A percentile compares a stretch with the other conserved stretches of the same genome.
These are phyloP conservation scores for Suillus clintonianus DNA, from an alignment of 768 basidiomycete species.

Conservation along the genomic window DNA sequence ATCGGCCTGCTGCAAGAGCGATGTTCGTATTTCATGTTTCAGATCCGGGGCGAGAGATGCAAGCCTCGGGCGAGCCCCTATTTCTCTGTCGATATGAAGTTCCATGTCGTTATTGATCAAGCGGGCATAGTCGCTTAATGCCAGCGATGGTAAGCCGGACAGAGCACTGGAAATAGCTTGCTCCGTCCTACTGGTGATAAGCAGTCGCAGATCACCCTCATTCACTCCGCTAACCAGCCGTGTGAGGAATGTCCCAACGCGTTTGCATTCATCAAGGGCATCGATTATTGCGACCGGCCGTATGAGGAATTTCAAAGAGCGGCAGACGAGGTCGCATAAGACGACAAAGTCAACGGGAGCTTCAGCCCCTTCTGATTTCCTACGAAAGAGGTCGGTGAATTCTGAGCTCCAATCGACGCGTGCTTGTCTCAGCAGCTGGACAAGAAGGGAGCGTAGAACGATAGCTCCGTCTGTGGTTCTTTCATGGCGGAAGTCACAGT, in stretches of 20 bases:
- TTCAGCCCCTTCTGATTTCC: neutral
- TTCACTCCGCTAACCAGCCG: conserved; percentile 4
- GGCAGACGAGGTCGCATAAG: conserved; percentile 6
- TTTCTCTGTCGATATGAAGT: conserved; percentile 13
- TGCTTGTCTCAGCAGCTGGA: conserved; percentile 12
- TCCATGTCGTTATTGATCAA: conserved; percentile 12
- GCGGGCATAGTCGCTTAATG: conserved; percentile 9
- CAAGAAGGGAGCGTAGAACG: conserved; percentile 20
- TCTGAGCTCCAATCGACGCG: neutral
- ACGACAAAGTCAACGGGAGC: conserved; percentile 3
- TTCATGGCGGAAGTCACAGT: conserved; percentile 21
- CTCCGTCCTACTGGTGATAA: conserved; percentile 18
- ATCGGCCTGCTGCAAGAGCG: conserved; percentile 13
- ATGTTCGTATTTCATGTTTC: conserved; percentile 11
- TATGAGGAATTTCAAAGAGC: neutral
- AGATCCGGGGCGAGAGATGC: conserved; percentile 7
- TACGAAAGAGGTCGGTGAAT: conserved; percentile 6
- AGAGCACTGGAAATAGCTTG: conserved; percentile 12
- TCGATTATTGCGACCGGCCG: conserved; percentile 17
- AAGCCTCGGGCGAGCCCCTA: conserved; percentile 10
- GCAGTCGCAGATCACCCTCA: conserved; percentile 7
- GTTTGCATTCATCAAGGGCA: conserved; percentile 23
- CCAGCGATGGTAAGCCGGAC: conserved; percentile 3
- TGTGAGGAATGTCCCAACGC: conserved; percentile 9
- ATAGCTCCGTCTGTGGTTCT: conserved; percentile 12